Conservation (phyloP, 139 green algal species). For the Chlamydomonas urium region DNA sequence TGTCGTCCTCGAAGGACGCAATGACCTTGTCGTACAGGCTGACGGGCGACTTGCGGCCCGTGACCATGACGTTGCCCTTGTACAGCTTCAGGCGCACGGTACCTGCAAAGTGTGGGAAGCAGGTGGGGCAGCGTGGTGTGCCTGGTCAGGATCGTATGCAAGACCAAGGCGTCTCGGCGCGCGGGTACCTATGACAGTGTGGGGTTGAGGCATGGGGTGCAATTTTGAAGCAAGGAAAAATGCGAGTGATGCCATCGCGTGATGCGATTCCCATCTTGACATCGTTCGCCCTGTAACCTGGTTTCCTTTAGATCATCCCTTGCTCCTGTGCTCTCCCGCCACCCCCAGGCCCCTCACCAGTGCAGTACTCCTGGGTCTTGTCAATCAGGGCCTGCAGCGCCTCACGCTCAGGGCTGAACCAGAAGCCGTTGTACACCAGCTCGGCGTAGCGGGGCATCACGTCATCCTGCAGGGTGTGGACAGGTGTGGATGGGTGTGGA, state of each 20-base stretch:
- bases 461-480: conserved; percentile 48
- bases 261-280: no score
- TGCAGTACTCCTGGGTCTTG: conserved; percentile 75
- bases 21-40: conserved; percentile 78
- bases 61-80: conserved; percentile 69
- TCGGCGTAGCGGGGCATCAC: conserved; percentile 80
- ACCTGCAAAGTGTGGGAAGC: no score
- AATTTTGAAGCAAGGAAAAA: no score
- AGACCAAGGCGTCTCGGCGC: no score
- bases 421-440: conserved; percentile 76
- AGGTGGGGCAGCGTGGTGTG: no score
- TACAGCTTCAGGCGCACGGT: conserved; percentile 91
- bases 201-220: no score
- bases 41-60: conserved; percentile 57
- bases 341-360: conserved; percentile 35
- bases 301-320: no score
- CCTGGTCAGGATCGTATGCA: no score
- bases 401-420: conserved; percentile 68
- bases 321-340: background rate
- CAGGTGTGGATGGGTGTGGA: no score
- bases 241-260: no score
- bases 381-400: conserved; percentile 89
- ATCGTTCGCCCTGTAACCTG: no score
- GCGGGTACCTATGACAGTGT: no score
- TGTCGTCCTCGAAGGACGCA: conserved; percentile 95